A percentile compares a stretch with the other conserved stretches of the same genome.
Conservation (phyloP, 2,329 filamentous ascomycete genomes). For the Trichoderma koningiopsis region DNA sequence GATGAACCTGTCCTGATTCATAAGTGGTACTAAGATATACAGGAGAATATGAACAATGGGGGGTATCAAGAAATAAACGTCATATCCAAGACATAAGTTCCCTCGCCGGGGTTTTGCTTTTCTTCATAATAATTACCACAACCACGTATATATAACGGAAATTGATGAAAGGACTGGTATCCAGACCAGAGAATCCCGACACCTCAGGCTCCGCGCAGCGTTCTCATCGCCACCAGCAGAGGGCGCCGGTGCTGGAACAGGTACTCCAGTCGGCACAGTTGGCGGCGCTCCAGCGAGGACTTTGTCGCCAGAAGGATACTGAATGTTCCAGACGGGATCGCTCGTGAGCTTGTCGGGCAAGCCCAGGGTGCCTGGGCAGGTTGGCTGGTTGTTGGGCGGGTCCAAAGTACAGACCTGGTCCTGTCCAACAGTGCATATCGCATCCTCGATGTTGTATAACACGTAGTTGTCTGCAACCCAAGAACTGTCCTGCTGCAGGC, state of each 20-base stretch:
- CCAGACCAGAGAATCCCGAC: background rate
- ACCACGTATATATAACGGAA: conserved; percentile 4
- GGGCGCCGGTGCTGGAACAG: conserved; percentile 12
- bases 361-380: conserved; percentile 48
- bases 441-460: conserved; percentile 55
- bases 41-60: conserved; percentile 18
- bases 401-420: conserved; percentile 51
- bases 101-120: background rate
- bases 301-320: conserved; percentile 48
- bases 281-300: conserved; percentile 39
- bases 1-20: background rate
- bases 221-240: background rate
- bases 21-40: conserved; percentile 7
- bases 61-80: conserved; percentile 24
- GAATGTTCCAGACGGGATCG: conserved; percentile 50
- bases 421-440: conserved; percentile 48
- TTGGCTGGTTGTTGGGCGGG: conserved; percentile 49
- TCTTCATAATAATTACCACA: conserved; percentile 5
- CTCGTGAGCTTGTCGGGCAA: conserved; percentile 39
- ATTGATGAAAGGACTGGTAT: conserved; percentile 8
- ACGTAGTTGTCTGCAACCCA: conserved; percentile 54
- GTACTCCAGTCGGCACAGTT: conserved; percentile 10
- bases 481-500: conserved; percentile 43
- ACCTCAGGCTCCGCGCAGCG: background rate
- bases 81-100: conserved; percentile 23